Evolutionary conservation across 148 eudicot genomes (phyloP).

Genomic region (Limonium bicolor): DNA sequence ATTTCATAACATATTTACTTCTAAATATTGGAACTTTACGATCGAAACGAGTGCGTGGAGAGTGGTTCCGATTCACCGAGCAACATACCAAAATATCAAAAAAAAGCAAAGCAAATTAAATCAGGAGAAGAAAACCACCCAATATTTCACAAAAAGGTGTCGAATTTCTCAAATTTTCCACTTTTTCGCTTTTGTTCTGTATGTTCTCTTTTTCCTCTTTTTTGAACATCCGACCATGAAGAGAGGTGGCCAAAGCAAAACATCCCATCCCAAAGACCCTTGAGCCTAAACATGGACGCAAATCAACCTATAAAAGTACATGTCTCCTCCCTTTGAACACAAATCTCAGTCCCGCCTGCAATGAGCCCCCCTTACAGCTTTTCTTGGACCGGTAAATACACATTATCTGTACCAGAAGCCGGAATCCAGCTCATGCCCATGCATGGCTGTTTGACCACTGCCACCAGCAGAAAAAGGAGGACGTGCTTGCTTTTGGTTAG

Average conservation of each 20-base stretch:
- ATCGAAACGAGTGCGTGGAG: too few relatives aligned
- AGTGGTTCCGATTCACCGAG: too few relatives aligned
- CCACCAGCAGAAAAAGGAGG: constrained; percentile 24
- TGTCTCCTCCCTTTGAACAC: background rate
- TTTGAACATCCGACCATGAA: background rate
- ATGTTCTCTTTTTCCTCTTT: background rate
- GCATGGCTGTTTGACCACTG: constrained; percentile 30
- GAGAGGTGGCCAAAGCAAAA: background rate
- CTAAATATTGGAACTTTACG: too few relatives aligned
- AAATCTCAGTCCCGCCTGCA: background rate
- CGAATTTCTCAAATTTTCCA: too few relatives aligned
- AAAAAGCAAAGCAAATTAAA: too few relatives aligned
- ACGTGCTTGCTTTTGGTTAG: constrained; percentile 49
- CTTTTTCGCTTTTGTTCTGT: background rate
- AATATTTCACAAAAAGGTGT: too few relatives aligned
- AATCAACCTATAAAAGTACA: constrained; percentile 4
- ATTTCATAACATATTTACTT: too few relatives aligned
- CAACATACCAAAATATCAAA: too few relatives aligned
- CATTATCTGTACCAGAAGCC: constrained; percentile 28
- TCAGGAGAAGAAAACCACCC: too few relatives aligned
- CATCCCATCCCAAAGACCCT: background rate
- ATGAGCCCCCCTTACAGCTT: too few relatives aligned
- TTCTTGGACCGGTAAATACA: background rate
- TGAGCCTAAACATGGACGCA: background rate
- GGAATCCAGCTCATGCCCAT: constrained; percentile 53